Evolutionary conservation across 2,329 filamentous ascomycete species (phyloP), one percentile per base, ranked within the genome.

Genomic region (Alternaria sp.): DNA sequence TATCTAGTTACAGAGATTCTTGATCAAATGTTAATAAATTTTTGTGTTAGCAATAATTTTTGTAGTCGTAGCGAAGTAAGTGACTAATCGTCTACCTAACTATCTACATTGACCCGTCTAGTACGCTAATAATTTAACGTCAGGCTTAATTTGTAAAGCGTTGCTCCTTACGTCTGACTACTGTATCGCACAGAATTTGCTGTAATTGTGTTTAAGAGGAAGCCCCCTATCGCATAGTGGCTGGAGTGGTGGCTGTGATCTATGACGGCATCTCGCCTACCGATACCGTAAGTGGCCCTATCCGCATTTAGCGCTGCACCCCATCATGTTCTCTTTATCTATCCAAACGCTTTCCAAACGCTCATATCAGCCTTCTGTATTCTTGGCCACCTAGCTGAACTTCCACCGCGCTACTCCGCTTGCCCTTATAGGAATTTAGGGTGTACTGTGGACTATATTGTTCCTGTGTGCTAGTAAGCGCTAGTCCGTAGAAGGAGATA

Each of bases 221-320:
- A 17, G 17, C 17, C 17, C 17, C 17, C 17, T 17, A 17, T 17
- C 17, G 17, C 17, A 17, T 2, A 17, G 37, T 40, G 17, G 17
- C 21, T 21, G 37, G 37, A 40, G 37, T 40, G 17, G 37, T 40
- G 37, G 37, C 37, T 21, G 37, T 40, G 37, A 40, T 17, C 44
- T 34, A 46, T 37, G 48, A 51, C 34, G 48, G 14, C 48, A 51
- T 40, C 23, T 51, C 34, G 26, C 48, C n/a, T 29, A 17, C 17
- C 17, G 17, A 17, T 17, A 17, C 17, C 17, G 17, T 17, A 40
- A 40, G 24, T 39, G 34, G 48, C 24, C 11, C 44, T 17, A 21
- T 23, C 34, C 24, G 11, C 36, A n/a, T 50, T 5, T 24, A 51
- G 33, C 34, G 29, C 9, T 29, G 24, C 48, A 24, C 41, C 24